These are phyloP conservation scores for Candida hungchunana DNA, from an alignment of 805 yeast genomes.

Conservation along the genomic window DNA sequence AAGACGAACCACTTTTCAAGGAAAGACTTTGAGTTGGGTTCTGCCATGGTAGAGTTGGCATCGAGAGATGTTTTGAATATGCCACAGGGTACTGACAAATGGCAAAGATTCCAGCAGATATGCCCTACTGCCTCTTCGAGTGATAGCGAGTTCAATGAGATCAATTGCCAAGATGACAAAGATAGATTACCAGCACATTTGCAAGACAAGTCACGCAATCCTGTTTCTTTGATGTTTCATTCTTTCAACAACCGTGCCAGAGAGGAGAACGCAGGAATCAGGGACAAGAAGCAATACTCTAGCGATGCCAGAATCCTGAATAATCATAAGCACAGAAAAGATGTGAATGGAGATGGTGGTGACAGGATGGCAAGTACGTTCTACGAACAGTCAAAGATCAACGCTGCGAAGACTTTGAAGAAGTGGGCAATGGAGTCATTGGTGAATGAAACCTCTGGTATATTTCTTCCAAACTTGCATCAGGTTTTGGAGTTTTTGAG, in stretches of 20 bases:
- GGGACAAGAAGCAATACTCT: slow-evolving; percentile 78
- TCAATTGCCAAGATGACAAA: slow-evolving; percentile 22
- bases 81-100: slow-evolving; percentile 44
- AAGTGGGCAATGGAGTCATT: slow-evolving; percentile 49
- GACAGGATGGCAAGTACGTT: slow-evolving; percentile 53
- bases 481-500: slow-evolving; percentile 54
- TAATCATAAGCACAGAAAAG: slow-evolving; percentile 58
- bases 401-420: slow-evolving; percentile 51
- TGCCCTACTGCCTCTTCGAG: slow-evolving; percentile 7
- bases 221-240: slow-evolving; percentile 28
- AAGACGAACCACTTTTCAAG: slow-evolving; percentile 40
- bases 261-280: slow-evolving; percentile 75
- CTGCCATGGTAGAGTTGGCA: slow-evolving; percentile 74
- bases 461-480: slow-evolving; percentile 53
- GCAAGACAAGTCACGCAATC: slow-evolving; percentile 18
- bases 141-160: slow-evolving; percentile 23
- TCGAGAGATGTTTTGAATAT: slow-evolving; percentile 59
- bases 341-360: slow-evolving; percentile 71
- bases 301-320: slow-evolving; percentile 77
- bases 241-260: slow-evolving; percentile 91
- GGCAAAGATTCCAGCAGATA: slow-evolving; percentile 30
- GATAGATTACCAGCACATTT: slow-evolving; percentile 22
- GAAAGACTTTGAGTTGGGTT: slow-evolving; percentile 35
- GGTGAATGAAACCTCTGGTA: slow-evolving; percentile 30
- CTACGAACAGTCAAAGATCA: slow-evolving; percentile 46